Percentiles rank a stretch among this genome's conserved stretches.
phyloP scores from a whole-genome alignment of 139 green algal genomes.

The Diplosphaera chodatii region DNA sequence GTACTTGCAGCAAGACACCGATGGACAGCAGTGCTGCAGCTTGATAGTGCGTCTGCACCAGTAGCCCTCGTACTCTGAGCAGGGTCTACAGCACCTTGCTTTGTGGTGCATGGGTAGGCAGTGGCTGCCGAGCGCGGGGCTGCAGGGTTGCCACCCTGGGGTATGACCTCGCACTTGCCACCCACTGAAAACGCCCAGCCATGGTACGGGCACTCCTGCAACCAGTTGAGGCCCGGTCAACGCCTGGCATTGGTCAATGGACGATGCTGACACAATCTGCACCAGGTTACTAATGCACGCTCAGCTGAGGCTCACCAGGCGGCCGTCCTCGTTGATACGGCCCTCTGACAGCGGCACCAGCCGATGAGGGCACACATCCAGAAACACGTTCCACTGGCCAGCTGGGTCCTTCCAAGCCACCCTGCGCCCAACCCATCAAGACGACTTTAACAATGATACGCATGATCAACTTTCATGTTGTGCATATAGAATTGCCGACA shows the following conservation, averaged over 20 bases:
- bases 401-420: conserved; percentile 8
- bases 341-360: conserved; percentile 45
- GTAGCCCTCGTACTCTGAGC: no score
- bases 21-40: no score
- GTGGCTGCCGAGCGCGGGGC: conserved; percentile 21
- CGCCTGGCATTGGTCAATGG: no score
- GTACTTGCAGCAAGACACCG: no score
- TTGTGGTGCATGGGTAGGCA: conserved; percentile 26
- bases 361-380: conserved; percentile 40
- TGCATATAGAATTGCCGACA: no score
- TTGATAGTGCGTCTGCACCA: no score
- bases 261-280: no score
- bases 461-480: no score
- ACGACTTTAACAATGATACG: no score
- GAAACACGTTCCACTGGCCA: conserved; percentile 15
- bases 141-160: conserved; percentile 32
- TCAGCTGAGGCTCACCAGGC: conserved; percentile 39
- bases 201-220: conserved; percentile 20
- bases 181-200: conserved; percentile 35
- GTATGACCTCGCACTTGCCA: conserved; percentile 36
- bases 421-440: not conserved
- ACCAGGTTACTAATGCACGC: no score
- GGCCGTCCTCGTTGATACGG: conserved; percentile 22
- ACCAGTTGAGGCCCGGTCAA: no score
- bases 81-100: no score